phyloP scores from a whole-genome alignment of 768 basidiomycete species.

The Trametopsis cervina region DNA sequence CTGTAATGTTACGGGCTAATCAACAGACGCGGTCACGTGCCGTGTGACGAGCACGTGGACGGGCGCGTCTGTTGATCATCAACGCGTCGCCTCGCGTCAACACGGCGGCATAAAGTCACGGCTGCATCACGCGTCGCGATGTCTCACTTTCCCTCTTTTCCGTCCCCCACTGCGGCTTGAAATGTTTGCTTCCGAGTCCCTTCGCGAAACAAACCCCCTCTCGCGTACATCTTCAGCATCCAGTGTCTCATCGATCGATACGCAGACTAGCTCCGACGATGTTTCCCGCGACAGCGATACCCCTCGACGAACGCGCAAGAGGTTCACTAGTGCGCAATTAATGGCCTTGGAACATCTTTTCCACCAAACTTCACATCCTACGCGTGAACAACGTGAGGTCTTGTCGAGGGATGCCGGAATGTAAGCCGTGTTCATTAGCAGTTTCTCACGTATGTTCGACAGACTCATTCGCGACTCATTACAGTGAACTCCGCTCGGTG shows the following conservation, averaged over 20 bases:
- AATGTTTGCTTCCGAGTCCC: background rate
- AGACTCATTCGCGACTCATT: background rate
- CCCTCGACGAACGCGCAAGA: slow-evolving; percentile 51
- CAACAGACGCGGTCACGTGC: background rate
- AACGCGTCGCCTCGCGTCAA: background rate
- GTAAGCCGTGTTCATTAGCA: slow-evolving; percentile 32
- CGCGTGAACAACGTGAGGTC: slow-evolving; percentile 63
- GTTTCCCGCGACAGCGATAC: slow-evolving; percentile 11
- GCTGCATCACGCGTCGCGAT: background rate
- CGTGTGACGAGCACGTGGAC: background rate
- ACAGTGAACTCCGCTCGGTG: slow-evolving; percentile 23
- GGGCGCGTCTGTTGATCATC: background rate
- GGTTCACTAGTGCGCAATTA: slow-evolving; percentile 63
- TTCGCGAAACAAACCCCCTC: slow-evolving; percentile 21
- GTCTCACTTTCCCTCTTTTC: background rate
- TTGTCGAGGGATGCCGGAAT: slow-evolving; percentile 56
- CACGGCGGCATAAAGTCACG: background rate
- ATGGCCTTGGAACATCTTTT: slow-evolving; percentile 69
- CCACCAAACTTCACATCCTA: slow-evolving; percentile 66
- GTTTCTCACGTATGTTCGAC: background rate
- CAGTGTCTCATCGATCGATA: slow-evolving; percentile 49
- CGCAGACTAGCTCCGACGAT: slow-evolving; percentile 19
- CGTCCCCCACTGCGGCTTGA: background rate
- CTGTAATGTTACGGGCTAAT: no score
- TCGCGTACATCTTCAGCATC: slow-evolving; percentile 51